Base-by-base conservation (phyloP, 1,284 basidiomycete genomes). In the Cryptococcus sp. region DNA sequence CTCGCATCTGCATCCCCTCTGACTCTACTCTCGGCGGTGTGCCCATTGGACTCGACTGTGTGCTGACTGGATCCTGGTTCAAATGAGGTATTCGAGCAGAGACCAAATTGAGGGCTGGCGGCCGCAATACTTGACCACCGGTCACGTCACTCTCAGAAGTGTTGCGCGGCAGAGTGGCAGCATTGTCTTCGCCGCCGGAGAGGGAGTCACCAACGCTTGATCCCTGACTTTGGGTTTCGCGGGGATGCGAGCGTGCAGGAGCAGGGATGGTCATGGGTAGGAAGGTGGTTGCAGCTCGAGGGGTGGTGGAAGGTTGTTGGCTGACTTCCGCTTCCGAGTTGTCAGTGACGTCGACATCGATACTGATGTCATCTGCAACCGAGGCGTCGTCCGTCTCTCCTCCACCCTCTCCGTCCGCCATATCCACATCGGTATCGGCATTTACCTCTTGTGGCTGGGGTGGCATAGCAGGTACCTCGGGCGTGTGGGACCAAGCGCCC, bases 21-120 rank as follows among this genome's bases (percentile, higher is more conserved):
- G 47, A 48, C 8, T 35, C 30, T 35, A 35, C 13, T 3, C 69
- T 47, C 6, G 67, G 68, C 1, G 75, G 76, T 4, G 74, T 75
- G 0, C 74, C 75, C 63, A 75, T 71, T 2, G 76, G 77, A 52
- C 71, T 76, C 23, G 76, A 79, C 50, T 75, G 73, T 0, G 71
- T 75, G 57, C 72, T 75, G 39, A 60, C 60, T 0, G 70, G 47
- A 45, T 73, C 76, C 50, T 69, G 54, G 10, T 62, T 65, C 2
- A 76, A 64, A 17, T 66, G 64, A 5, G 72, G 71, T 0, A 71
- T 54, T 7, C 75, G 60, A 23, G 69, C 55, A 4, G 67, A 62
- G n/a, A 41, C 42, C 23, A 72, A 61, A 50, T 63, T 67, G 35
- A 70, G 65, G 47, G 52, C 59, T 47, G 54, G 62, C 38, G 51